phyloP scores from a whole-genome alignment of 2,329 filamentous ascomycete genomes.

The Thelonectria rubi region DNA sequence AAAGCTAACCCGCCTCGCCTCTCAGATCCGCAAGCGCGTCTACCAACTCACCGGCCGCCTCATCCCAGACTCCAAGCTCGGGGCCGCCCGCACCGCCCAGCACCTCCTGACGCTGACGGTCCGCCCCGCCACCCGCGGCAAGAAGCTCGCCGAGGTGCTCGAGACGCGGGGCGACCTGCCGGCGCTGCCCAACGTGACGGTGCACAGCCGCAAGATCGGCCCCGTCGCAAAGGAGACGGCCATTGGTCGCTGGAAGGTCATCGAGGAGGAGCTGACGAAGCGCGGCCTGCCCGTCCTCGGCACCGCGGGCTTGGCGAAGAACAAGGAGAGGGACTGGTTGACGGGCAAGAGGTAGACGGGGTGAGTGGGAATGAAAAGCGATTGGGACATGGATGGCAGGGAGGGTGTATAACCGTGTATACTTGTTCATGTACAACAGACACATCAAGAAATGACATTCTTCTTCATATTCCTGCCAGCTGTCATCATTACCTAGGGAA shows the following conservation, averaged over 20 bases:
- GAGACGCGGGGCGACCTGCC: constrained; percentile 55
- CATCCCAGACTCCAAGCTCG: constrained; percentile 75
- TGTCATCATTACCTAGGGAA: background rate
- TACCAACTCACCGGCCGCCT: constrained; percentile 82
- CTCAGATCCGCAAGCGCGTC: constrained; percentile 82
- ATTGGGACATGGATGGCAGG: constrained; percentile 21
- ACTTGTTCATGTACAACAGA: constrained; percentile 47
- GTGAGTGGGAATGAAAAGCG: constrained; percentile 8
- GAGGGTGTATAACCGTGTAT: constrained; percentile 42
- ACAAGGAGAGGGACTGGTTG: constrained; percentile 56
- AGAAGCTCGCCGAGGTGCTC: constrained; percentile 71
- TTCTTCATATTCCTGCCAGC: constrained; percentile 4
- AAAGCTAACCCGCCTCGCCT: constrained; percentile 17
- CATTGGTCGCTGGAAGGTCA: constrained; percentile 81
- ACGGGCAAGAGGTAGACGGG: constrained; percentile 46
- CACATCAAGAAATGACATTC: constrained; percentile 36
- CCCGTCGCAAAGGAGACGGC: constrained; percentile 76
- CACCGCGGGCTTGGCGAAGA: constrained; percentile 50
- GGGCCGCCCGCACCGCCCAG: constrained; percentile 61
- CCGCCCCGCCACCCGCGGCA: constrained; percentile 63
- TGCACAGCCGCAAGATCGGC: constrained; percentile 72
- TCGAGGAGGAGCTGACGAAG: constrained; percentile 73
- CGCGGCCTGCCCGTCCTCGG: constrained; percentile 68
- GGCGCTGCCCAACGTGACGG: constrained; percentile 73
- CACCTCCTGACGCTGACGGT: constrained; percentile 64